A percentile compares a stretch with the other conserved stretches of the same genome.
Conservation (phyloP, 2,329 filamentous ascomycete species). For the Cercospora brassicicola region DNA sequence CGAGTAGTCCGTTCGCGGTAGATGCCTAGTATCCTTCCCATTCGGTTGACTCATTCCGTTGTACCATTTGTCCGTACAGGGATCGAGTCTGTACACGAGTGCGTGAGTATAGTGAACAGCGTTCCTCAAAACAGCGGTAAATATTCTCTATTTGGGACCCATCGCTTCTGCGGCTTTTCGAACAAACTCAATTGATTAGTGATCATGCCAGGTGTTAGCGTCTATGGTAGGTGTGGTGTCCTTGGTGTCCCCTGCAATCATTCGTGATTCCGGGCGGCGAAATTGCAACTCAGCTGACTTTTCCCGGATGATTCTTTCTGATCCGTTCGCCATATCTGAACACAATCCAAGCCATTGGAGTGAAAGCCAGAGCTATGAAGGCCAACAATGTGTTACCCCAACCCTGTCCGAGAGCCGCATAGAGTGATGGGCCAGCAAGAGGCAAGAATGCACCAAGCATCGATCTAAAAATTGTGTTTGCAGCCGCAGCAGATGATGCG, state of each 20-base stretch:
- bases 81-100: not conserved
- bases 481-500: conserved; percentile 64
- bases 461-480: conserved; percentile 60
- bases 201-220: not conserved
- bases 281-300: not conserved
- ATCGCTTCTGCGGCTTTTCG: not conserved
- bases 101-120: not conserved
- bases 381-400: conserved; percentile 60
- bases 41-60: not conserved
- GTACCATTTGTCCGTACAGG: not conserved
- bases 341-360: conserved; percentile 49
- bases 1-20: not conserved
- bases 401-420: conserved; percentile 58
- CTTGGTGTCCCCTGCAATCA: not conserved
- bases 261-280: not conserved
- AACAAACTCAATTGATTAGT: not conserved
- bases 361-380: conserved; percentile 51
- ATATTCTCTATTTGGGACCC: not conserved
- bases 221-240: not conserved
- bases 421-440: conserved; percentile 59
- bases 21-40: not conserved
- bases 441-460: conserved; percentile 60
- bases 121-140: not conserved
- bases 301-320: conserved; percentile 34
- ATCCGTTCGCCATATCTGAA: conserved; percentile 51